Base-by-base conservation (phyloP, 2,329 filamentous ascomycete species). In the Colletotrichum neosansevieriae region DNA sequence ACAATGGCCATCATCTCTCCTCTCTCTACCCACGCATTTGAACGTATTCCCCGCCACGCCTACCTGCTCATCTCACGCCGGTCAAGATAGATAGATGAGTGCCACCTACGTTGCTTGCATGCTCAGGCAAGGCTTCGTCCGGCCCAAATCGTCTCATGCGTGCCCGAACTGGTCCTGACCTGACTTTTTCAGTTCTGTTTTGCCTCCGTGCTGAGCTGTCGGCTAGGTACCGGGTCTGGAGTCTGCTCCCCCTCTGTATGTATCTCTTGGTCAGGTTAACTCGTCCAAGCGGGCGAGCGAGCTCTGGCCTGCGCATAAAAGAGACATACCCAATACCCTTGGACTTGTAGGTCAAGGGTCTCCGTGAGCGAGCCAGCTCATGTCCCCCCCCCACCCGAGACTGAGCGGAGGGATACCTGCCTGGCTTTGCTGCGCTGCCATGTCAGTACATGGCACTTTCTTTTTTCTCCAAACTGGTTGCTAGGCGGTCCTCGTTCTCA, bases 331-430 rank as follows among this genome's bases (percentile, higher is more conserved):
- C 54, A 66, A 69, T 66, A 29, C 63, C 13, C 42, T 62, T 67
- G 63, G 38, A 47, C 63, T 58, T 36, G 44, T 36, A 34, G 45
- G 29, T 36, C 67, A 50, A 66, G 67, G 67, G 63, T 69, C 63
- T 67, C 54, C 44, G 66, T 40, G 65, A 40, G 51, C 15, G 51
- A 38, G 66, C 62, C 61, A 62, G 49, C 49, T 24, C 54, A 69
- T 69, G 54, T 68, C 54, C 32, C 57, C 32, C 57, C 51, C 63
- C 56, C 62, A 19, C 77, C 77, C 63, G 79, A 79, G 68, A 76
- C 77, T 15, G 73, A 75, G 71, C 77, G 77, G 61, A 79, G 50
- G 77, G 76, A 6, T 29, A 29, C 29, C 29, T 15, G 75, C 75
- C 68, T 74, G 73, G 54, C 34, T 45, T 65, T 79, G 72, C 61